These are phyloP conservation scores for Digitaria exilis DNA, from an alignment of 202 grass and related monocot genomes.

Conservation along the genomic window DNA sequence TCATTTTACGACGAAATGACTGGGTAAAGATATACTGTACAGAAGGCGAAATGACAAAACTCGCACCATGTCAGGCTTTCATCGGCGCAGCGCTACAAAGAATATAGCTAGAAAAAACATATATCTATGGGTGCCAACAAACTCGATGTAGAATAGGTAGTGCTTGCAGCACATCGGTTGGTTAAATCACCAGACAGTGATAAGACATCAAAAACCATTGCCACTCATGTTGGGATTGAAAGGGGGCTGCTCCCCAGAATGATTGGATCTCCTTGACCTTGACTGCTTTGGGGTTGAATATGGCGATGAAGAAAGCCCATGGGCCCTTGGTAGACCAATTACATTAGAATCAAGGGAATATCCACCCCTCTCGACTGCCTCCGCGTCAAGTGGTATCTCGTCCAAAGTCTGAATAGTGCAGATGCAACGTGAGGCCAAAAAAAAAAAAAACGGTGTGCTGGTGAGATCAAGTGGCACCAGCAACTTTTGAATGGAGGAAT, in stretches of 20 bases:
- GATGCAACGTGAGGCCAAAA: neutral
- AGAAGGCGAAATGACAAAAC: slow-evolving; percentile 57
- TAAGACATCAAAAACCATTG: slow-evolving; percentile 57
- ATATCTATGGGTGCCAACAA: slow-evolving; percentile 49
- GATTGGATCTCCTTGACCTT: slow-evolving; percentile 55
- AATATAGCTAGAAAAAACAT: slow-evolving; percentile 62
- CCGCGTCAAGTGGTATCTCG: slow-evolving; percentile 87
- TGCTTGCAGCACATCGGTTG: slow-evolving; percentile 43
- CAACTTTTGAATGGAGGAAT: neutral
- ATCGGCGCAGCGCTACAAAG: slow-evolving; percentile 54
- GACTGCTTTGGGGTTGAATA: slow-evolving; percentile 61
- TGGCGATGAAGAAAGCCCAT: slow-evolving; percentile 57
- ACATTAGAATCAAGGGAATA: slow-evolving; percentile 65
- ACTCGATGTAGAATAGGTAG: slow-evolving; percentile 46
- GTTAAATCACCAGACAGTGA: slow-evolving; percentile 37
- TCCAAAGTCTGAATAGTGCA: slow-evolving; percentile 74
- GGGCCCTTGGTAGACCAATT: slow-evolving; percentile 67
- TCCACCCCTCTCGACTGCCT: slow-evolving; percentile 87
- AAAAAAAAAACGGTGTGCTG: neutral
- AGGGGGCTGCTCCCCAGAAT: slow-evolving; percentile 74
- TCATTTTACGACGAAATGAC: slow-evolving; percentile 53
- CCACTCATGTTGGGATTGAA: slow-evolving; percentile 45
- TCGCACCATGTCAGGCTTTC: slow-evolving; percentile 67
- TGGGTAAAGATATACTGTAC: slow-evolving; percentile 65
- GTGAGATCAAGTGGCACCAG: neutral